Percentiles rank a stretch among this genome's conserved stretches.
phyloP scores from a whole-genome alignment of 345 rosid genomes.

The Gossypium sturtianum region DNA sequence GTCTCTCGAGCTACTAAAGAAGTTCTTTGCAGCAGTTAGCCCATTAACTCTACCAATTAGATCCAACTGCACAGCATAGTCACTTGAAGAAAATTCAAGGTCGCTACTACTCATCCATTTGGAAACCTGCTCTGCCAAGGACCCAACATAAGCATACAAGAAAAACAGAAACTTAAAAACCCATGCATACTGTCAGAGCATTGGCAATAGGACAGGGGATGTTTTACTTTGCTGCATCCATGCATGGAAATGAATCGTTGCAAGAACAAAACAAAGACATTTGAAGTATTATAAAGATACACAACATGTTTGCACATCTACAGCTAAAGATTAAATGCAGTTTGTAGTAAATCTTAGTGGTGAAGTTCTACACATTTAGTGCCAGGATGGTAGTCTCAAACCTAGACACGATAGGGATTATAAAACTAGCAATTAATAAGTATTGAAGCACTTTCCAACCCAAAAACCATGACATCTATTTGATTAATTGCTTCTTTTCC shows the following conservation, averaged over 20 bases:
- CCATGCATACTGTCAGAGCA: background rate
- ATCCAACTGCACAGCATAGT: conserved; percentile 38
- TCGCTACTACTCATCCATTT: conserved; percentile 30
- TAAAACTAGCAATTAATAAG: background rate
- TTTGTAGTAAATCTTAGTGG: background rate
- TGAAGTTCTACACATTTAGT: background rate
- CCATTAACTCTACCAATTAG: conserved; percentile 40
- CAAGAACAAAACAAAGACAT: background rate
- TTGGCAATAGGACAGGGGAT: background rate
- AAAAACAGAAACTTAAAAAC: background rate
- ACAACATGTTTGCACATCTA: background rate
- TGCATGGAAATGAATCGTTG: background rate
- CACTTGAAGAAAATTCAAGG: conserved; percentile 20
- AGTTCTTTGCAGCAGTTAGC: conserved; percentile 31
- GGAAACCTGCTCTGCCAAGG: conserved; percentile 32
- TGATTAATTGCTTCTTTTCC: background rate
- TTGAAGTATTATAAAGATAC: background rate
- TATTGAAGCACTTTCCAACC: background rate
- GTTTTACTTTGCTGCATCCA: background rate
- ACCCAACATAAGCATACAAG: background rate
- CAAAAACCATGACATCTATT: background rate
- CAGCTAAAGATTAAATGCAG: background rate
- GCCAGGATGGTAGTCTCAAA: background rate
- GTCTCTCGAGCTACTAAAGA: conserved; percentile 28
- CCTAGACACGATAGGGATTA: background rate